Evolutionary conservation across 177 flowering plant species (phyloP), one percentile per base, ranked within the genome.

Genomic region (Vitis hybrid): DNA sequence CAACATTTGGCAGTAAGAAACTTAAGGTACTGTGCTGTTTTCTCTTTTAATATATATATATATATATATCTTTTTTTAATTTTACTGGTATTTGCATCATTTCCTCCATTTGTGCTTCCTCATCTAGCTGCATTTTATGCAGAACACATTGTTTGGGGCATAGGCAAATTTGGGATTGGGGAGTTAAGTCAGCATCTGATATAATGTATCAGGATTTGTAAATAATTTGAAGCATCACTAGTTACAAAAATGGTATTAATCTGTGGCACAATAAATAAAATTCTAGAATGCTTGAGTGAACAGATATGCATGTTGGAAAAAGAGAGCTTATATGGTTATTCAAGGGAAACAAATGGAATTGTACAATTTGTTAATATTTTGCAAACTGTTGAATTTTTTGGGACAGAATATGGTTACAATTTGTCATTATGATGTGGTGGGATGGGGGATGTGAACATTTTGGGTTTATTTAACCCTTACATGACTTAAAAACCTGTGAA

Each of bases 1-100:
- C 91, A 50, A 69, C 73, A 22, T 82, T 86, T 81, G 87, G 86
- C 52, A 63, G 71, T 61, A 86, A 82, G 71, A 86, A 82, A 72
- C 76, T 88, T 31, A 79, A 76, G 89, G 91, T 88, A 74, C 28
- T 47, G 49, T 24, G 2, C 47, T 67, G 15, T 24, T 65, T 10
- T 56, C 1, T 31, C 6, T 54, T 28, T 14, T 52, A 14, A 33
- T 57, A 22, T 7, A 55, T 44, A 5, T 67, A 10, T 28, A n/a
- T n/a, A n/a, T n/a, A n/a, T n/a, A n/a, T n/a, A n/a, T n/a, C n/a
- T n/a, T 24, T 24, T 3, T 24, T 24, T 0, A 24, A 33, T 24
- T 57, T 67, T 56, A 15, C 14, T 18, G 10, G 5, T 56, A 4
- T 9, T 57, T 33, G 59, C 49, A 52, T 66, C 3, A 52, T 49